Evolutionary conservation across 768 basidiomycete species (phyloP).

Genomic region (Phylloporus arenicola): DNA sequence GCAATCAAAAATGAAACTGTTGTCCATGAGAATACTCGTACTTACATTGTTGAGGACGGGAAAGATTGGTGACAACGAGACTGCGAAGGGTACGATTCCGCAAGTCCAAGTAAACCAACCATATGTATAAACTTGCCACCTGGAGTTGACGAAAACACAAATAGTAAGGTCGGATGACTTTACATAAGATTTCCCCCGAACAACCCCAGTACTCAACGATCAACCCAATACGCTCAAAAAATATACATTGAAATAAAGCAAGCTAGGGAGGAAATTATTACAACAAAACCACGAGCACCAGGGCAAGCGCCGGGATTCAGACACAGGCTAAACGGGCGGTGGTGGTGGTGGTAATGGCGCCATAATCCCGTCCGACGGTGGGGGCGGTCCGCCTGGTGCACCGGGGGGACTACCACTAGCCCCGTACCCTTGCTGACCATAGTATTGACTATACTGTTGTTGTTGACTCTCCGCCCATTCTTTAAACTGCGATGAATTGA

Average conservation of each 20-base stretch:
- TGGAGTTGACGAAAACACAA: no score
- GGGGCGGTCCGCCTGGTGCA: conserved; percentile 23
- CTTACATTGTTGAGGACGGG: no score
- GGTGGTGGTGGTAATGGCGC: conserved; percentile 20
- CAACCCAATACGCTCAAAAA: conserved; percentile 7
- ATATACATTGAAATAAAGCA: conserved; percentile 33
- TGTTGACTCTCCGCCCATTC: conserved; percentile 65
- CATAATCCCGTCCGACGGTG: conserved; percentile 14
- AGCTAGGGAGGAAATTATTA: conserved; percentile 20
- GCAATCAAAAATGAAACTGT: no score
- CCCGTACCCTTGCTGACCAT: conserved; percentile 53
- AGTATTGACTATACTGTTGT: conserved; percentile 74
- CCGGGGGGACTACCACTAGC: conserved; percentile 10
- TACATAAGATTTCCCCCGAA: no score
- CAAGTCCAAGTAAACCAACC: no score
- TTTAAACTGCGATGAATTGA: conserved; percentile 77
- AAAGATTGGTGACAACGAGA: no score
- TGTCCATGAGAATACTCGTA: no score
- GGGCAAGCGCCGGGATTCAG: neutral
- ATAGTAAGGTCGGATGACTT: no score
- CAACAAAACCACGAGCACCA: conserved; percentile 4
- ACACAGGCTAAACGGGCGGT: conserved; percentile 20
- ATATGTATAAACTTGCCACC: no score
- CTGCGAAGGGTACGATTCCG: no score
- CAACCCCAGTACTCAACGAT: neutral